These are phyloP conservation scores for Talaromyces funiculosus DNA, from an alignment of 2,329 filamentous ascomycete genomes.

Conservation along the genomic window DNA sequence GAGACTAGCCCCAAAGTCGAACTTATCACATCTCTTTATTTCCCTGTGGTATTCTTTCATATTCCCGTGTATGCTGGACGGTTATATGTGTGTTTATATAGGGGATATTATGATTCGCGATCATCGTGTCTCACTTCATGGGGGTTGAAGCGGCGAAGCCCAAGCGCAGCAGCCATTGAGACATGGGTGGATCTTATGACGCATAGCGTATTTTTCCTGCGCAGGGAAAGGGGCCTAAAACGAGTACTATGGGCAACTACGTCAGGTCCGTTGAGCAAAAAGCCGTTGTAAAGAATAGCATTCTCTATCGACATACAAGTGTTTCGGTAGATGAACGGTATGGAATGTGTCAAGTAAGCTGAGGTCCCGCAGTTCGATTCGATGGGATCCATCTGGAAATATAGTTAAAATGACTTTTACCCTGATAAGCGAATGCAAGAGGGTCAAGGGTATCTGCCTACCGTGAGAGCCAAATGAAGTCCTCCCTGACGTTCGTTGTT, in stretches of 20 bases:
- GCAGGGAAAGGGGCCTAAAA: not conserved
- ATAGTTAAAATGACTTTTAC: not conserved
- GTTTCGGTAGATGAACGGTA: not conserved
- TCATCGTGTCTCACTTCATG: not conserved
- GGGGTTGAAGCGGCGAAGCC: not conserved
- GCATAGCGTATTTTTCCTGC: not conserved
- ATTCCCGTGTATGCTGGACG: not conserved
- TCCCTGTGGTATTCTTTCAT: not conserved
- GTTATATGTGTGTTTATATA: not conserved
- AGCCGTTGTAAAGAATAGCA: not conserved
- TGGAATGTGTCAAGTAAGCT: not conserved
- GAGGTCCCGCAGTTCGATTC: not conserved
- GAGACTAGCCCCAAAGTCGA: not conserved
- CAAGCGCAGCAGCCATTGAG: not conserved
- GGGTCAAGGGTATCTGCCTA: not conserved
- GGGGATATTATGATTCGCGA: not conserved
- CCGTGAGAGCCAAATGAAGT: not conserved
- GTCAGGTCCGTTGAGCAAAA: not conserved
- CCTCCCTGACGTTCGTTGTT: not conserved
- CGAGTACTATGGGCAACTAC: not conserved
- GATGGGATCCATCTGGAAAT: not conserved
- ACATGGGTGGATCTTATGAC: conserved; percentile 4
- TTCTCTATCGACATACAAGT: not conserved
- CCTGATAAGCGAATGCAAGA: too few species aligned
- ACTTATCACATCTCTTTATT: not conserved